These are phyloP conservation scores for Psilocybe cyanescens DNA, from an alignment of 768 basidiomycete species.

Conservation along the genomic window DNA sequence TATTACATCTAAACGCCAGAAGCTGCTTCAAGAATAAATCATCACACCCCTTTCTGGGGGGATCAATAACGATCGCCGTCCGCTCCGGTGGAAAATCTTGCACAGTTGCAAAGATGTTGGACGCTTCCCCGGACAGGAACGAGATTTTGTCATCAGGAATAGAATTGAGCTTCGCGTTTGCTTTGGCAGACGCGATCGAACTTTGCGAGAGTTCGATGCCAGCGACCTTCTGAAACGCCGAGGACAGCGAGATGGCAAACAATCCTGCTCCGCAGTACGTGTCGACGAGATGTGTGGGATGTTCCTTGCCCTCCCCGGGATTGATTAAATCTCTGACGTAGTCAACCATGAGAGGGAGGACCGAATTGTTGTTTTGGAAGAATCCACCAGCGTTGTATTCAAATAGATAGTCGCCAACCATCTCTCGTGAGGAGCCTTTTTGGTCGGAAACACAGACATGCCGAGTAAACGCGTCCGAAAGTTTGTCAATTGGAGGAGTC, in stretches of 20 bases:
- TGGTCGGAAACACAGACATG: conserved; percentile 88
- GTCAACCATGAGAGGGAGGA: conserved; percentile 80
- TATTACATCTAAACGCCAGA: conserved; percentile 63
- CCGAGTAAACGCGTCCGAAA: conserved; percentile 45
- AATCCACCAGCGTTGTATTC: conserved; percentile 89
- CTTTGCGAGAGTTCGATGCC: conserved; percentile 87
- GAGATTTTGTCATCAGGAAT: conserved; percentile 59
- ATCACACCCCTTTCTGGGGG: conserved; percentile 95
- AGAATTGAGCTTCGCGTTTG: conserved; percentile 67
- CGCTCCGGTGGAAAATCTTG: conserved; percentile 62
- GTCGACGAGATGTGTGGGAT: conserved; percentile 89
- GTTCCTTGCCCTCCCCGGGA: conserved; percentile 26
- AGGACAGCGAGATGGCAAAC: conserved; percentile 83
- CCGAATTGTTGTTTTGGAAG: conserved; percentile 98
- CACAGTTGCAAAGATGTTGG: conserved; percentile 79
- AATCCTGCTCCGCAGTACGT: conserved; percentile 92
- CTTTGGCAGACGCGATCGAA: conserved; percentile 69
- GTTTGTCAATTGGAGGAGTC: conserved; percentile 35
- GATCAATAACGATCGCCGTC: conserved; percentile 84
- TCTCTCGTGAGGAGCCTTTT: conserved; percentile 79
- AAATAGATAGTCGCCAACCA: conserved; percentile 80
- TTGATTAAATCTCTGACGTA: conserved; percentile 83
- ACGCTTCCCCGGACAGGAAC: conserved; percentile 84
- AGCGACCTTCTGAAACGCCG: conserved; percentile 72
- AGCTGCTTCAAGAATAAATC: conserved; percentile 78